Evolutionary conservation across 441 rosid species (phyloP).

Genomic region (Gossypium gossypioides): DNA sequence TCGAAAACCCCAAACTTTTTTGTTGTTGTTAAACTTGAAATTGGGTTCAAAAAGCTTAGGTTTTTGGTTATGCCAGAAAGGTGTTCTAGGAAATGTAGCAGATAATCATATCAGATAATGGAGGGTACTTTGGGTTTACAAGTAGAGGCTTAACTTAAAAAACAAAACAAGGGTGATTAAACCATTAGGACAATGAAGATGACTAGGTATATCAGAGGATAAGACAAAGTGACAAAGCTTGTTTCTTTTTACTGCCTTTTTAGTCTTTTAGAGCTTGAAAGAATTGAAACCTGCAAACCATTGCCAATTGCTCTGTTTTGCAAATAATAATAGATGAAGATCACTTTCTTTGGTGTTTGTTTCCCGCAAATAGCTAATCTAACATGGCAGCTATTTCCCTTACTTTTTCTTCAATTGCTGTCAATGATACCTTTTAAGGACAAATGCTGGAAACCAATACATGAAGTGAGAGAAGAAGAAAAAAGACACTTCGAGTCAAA

Average conservation of each 20-base stretch:
- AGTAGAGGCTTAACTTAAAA: neutral
- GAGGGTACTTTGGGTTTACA: neutral
- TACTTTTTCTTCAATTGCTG: constrained; percentile 3
- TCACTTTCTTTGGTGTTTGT: neutral
- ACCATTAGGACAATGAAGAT: neutral
- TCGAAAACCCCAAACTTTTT: neutral
- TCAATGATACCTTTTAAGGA: neutral
- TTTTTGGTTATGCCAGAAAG: constrained; percentile 5
- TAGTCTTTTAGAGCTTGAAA: neutral
- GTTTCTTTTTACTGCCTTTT: neutral
- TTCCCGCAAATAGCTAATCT: neutral
- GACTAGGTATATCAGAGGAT: neutral
- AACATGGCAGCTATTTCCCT: constrained; percentile 4
- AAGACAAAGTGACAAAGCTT: neutral
- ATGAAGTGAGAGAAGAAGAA: too few species aligned
- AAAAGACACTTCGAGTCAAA: too few species aligned
- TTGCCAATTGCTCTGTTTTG: neutral
- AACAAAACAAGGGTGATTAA: neutral
- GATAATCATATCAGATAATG: neutral
- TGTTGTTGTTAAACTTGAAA: neutral
- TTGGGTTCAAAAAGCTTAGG: neutral
- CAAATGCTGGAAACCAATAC: neutral
- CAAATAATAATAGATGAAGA: neutral
- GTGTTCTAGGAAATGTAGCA: constrained; percentile 7
- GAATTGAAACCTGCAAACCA: neutral